These are phyloP conservation scores for Epichloe baconii DNA, from an alignment of 2,329 filamentous ascomycete species.

Conservation along the genomic window DNA sequence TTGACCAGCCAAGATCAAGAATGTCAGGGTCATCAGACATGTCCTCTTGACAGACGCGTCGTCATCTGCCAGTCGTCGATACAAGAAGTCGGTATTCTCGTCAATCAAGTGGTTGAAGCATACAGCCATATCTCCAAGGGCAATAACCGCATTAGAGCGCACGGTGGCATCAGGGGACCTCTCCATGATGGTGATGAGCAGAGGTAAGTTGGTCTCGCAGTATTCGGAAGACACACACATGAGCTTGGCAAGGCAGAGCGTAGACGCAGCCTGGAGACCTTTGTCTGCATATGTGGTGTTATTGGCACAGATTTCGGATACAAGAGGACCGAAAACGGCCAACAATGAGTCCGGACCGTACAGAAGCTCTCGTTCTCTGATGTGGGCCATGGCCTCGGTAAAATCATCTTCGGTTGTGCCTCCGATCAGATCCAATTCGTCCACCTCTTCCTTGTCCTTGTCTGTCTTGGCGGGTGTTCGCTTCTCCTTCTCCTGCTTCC, in stretches of 20 bases:
- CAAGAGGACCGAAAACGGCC: constrained; percentile 81
- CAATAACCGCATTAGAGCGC: constrained; percentile 90
- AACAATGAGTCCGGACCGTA: constrained; percentile 75
- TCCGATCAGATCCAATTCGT: constrained; percentile 91
- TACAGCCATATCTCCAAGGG: constrained; percentile 95
- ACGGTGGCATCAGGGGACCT: constrained; percentile 84
- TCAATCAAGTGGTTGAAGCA: constrained; percentile 99
- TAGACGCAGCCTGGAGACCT: constrained; percentile 83
- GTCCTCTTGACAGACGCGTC: constrained; percentile 90
- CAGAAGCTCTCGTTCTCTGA: constrained; percentile 70
- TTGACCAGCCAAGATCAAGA: constrained; percentile 90
- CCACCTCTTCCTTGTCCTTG: constrained; percentile 49
- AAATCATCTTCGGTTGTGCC: constrained; percentile 93
- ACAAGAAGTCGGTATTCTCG: constrained; percentile 97
- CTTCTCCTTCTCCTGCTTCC: constrained; percentile 84
- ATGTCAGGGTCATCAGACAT: constrained; percentile 95
- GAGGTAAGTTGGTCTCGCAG: constrained; percentile 81
- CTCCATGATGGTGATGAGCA: constrained; percentile 97
- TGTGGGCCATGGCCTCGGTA: constrained; percentile 72
- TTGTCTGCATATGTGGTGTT: constrained; percentile 86
- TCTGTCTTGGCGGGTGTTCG: constrained; percentile 32
- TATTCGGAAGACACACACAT: constrained; percentile 98
- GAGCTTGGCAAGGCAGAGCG: constrained; percentile 87
- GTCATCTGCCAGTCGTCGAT: constrained; percentile 78
- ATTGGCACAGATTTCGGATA: constrained; percentile 86